Conservation (phyloP, 202 grass and related monocot species). For the Schoenoplectus triqueter region DNA sequence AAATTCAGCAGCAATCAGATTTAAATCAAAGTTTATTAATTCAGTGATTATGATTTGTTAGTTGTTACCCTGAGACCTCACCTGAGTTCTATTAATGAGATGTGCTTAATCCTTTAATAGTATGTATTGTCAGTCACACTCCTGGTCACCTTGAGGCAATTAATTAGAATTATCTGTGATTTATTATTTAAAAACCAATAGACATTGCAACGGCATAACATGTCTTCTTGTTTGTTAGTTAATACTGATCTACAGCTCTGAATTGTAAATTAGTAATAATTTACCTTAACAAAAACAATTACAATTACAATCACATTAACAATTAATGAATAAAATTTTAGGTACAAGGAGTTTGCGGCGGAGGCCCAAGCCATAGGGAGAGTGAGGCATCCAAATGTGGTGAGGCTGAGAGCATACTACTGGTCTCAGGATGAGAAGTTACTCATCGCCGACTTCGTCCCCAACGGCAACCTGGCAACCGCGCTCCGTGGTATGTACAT, state of each 20-base stretch:
- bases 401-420: slow-evolving; percentile 86
- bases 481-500: slow-evolving; percentile 64
- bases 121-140: too few species aligned
- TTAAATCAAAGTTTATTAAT: background rate
- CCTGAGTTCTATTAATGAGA: too few species aligned
- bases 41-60: background rate
- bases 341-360: slow-evolving; percentile 77
- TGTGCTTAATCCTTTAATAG: too few species aligned
- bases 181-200: too few species aligned
- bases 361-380: slow-evolving; percentile 77
- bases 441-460: slow-evolving; percentile 94
- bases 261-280: too few species aligned
- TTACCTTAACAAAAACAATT: too few species aligned
- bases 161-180: too few species aligned
- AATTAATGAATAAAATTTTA: background rate
- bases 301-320: too few species aligned
- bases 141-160: too few species aligned
- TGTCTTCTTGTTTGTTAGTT: too few species aligned
- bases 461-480: slow-evolving; percentile 85
- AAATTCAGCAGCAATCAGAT: background rate
- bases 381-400: slow-evolving; percentile 74
- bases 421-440: slow-evolving; percentile 96
- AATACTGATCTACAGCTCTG: too few species aligned
- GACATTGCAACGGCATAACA: too few species aligned
- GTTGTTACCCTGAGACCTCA: background rate